Conservation (phyloP, 306 rosid genomes). For the Dryas octopetala region DNA sequence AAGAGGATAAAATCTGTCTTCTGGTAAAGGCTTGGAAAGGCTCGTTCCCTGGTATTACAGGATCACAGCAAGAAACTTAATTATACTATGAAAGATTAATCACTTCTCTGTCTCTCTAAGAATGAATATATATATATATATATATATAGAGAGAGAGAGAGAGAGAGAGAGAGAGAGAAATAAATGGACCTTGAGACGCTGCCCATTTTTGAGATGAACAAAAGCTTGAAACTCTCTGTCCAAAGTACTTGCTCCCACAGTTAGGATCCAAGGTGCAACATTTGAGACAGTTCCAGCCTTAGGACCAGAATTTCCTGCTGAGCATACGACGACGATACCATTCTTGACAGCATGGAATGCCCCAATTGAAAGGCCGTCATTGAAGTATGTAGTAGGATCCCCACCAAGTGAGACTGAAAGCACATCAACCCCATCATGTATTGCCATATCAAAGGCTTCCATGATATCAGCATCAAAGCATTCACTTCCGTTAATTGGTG, state of each 20-base stretch:
- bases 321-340: constrained; percentile 48
- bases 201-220: constrained; percentile 55
- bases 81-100: background rate
- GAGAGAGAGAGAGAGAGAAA: background rate
- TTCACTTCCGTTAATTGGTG: constrained; percentile 12
- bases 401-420: constrained; percentile 67
- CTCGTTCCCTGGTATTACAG: constrained; percentile 50
- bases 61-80: background rate
- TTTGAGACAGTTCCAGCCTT: constrained; percentile 34
- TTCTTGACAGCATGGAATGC: constrained; percentile 64
- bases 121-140: background rate
- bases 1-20: constrained; percentile 53
- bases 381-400: background rate
- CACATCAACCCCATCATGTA: constrained; percentile 69
- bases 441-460: constrained; percentile 61
- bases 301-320: constrained; percentile 78
- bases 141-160: too few species aligned
- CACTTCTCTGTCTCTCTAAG: background rate
- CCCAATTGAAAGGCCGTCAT: constrained; percentile 43
- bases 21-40: constrained; percentile 37
- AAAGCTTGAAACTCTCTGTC: constrained; percentile 48
- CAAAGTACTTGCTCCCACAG: constrained; percentile 72
- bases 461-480: constrained; percentile 65
- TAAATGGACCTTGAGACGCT: constrained; percentile 36
- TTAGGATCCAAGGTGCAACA: constrained; percentile 69